phyloP scores from a whole-genome alignment of 495 filamentous ascomycete species.

The Amorphotheca resinae region DNA sequence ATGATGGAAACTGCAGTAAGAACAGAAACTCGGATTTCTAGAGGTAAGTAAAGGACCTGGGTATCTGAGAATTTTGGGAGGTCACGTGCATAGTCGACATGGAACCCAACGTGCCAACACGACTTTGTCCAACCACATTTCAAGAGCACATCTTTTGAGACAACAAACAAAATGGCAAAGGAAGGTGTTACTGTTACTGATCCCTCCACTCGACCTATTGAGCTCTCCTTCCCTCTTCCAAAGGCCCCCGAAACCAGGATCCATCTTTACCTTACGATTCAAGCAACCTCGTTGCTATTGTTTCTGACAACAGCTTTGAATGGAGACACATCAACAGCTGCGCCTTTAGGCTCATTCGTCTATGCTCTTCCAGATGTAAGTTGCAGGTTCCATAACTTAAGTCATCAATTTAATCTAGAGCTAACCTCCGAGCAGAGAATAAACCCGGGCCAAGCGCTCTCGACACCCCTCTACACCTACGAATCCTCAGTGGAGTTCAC shows the following conservation, averaged over 20 bases:
- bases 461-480: constrained; percentile 65
- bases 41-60: no score
- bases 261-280: constrained; percentile 62
- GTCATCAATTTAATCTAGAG: not conserved
- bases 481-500: constrained; percentile 74
- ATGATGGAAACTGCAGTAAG: no score
- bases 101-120: no score
- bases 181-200: not conserved
- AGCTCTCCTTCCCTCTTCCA: constrained; percentile 70
- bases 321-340: constrained; percentile 38
- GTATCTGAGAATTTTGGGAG: no score
- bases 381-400: constrained; percentile 4
- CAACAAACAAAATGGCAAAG: constrained; percentile 3
- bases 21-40: no score
- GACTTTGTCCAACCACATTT: no score
- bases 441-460: constrained; percentile 48
- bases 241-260: constrained; percentile 64
- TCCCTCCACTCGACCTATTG: constrained; percentile 23
- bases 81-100: no score
- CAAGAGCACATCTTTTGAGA: not conserved
- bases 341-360: constrained; percentile 71
- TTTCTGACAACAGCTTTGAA: constrained; percentile 64
- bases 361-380: constrained; percentile 84
- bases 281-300: constrained; percentile 51
- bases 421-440: constrained; percentile 30